Evolutionary conservation across 345 rosid species (phyloP).

Genomic region (Linum lewisii): DNA sequence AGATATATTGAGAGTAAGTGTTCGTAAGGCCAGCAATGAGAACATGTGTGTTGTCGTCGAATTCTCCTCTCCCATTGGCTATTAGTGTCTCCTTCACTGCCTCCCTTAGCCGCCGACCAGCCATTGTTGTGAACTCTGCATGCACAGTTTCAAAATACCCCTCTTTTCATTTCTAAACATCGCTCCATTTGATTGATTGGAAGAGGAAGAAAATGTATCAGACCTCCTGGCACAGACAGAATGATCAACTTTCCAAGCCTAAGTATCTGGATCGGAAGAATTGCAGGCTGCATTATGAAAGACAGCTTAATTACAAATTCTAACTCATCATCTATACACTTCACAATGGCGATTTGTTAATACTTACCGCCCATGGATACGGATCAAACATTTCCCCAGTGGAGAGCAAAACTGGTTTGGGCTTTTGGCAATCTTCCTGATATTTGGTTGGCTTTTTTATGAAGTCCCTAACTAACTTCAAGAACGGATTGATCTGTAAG

Average conservation of each 20-base stretch:
- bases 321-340: too few species aligned
- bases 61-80: constrained; percentile 38
- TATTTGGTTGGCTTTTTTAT: constrained; percentile 42
- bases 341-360: too few species aligned
- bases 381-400: constrained; percentile 49
- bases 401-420: constrained; percentile 42
- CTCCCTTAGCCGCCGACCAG: constrained; percentile 46
- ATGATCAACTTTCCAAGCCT: constrained; percentile 40
- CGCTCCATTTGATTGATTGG: neutral
- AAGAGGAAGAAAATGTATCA: constrained; percentile 4
- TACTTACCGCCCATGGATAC: constrained; percentile 46
- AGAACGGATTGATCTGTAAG: constrained; percentile 35
- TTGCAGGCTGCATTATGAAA: constrained; percentile 35
- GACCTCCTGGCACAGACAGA: constrained; percentile 56
- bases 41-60: constrained; percentile 26
- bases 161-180: neutral
- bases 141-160: constrained; percentile 16
- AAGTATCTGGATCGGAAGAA: constrained; percentile 50
- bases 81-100: constrained; percentile 44
- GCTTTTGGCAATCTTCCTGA: constrained; percentile 44
- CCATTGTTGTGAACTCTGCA: constrained; percentile 57
- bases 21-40: constrained; percentile 56
- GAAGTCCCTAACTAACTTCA: constrained; percentile 34
- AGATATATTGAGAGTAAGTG: constrained; percentile 42
- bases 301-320: neutral